Base-by-base conservation (phyloP, 345 rosid genomes). In the Erucastrum elatum region DNA sequence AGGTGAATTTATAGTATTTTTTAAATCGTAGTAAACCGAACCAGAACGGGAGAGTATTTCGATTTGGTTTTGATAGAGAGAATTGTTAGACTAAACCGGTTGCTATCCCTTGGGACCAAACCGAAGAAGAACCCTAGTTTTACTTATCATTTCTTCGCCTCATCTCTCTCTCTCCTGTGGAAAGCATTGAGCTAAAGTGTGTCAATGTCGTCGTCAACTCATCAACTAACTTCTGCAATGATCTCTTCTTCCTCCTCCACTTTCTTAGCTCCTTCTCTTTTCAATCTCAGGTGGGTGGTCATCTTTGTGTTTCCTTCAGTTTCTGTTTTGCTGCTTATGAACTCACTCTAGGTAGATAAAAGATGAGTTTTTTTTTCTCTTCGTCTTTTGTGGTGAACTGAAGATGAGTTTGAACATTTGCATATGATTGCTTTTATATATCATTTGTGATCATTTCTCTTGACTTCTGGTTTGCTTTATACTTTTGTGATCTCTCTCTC, bases 161-260 rank as follows among this genome's bases (percentile, higher is more conserved):
- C n/a, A n/a, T n/a, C n/a, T n/a, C n/a, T n/a, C n/a, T 7, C 35
- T 33, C 35, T 33, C 2, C 46, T 1, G 68, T 34, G n/a, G n/a
- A n/a, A n/a, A n/a, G n/a, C n/a, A 0, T 16, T 72, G 53, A 58
- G 26, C 51, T 7, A 55, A 39, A 56, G 72, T 67, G 53, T 49
- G 73, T 65, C 2, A 7, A 34, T 3, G 30, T 29, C 30, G 80
- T 41, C 83, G 72, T 39, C 39, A 35, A 64, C 65, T 8, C 63
- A 80, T 56, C 83, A 80, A 1, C 16, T 80, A 66, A 11, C 68
- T 64, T 58, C 80, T 44, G 65, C 73, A 8, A 75, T 81, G 70
- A 75, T 81, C 46, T 81, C 80, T 58, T 71, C 83, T 46, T 81
- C 83, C 1, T 75, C 83, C 35, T 81, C 83, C 4, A 71, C 77